Conservation (phyloP, 192 early-diverging fungal genomes). For the Coemansia sp. region DNA sequence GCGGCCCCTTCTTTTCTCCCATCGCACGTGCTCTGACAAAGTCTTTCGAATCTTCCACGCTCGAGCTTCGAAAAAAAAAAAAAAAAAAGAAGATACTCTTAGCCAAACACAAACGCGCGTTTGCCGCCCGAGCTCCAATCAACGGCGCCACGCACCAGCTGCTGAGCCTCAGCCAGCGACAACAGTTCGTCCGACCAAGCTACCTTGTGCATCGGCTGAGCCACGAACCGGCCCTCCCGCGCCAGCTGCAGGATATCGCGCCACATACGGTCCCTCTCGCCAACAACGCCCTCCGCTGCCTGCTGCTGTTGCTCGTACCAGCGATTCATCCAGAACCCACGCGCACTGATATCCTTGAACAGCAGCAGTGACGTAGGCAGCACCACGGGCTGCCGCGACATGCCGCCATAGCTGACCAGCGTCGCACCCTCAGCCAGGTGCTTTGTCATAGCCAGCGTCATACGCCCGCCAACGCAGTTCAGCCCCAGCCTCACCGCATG, state of each 20-base stretch:
- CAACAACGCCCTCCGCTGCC: constrained; percentile 41
- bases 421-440: constrained; percentile 61
- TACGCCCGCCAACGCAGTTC: constrained; percentile 90
- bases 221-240: background rate
- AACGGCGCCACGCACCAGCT: constrained; percentile 12
- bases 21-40: background rate
- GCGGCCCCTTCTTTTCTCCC: background rate
- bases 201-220: constrained; percentile 24
- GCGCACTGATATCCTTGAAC: constrained; percentile 76
- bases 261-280: constrained; percentile 63
- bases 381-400: constrained; percentile 86
- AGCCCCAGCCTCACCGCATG: constrained; percentile 73
- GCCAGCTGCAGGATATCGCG: constrained; percentile 20
- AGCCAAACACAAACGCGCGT: constrained; percentile 34
- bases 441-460: constrained; percentile 72
- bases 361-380: constrained; percentile 84
- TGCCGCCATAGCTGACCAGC: constrained; percentile 92
- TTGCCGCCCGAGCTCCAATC: constrained; percentile 29
- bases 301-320: constrained; percentile 71
- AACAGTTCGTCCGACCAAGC: background rate
- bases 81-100: too few relatives aligned
- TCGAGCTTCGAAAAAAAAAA: too few relatives aligned
- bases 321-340: constrained; percentile 91
- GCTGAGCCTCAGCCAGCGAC: background rate
- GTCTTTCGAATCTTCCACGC: too few relatives aligned